Percentiles rank a stretch among this genome's conserved stretches.
Conservation (phyloP, 257 asterid genomes). For the Coffea canephora region DNA sequence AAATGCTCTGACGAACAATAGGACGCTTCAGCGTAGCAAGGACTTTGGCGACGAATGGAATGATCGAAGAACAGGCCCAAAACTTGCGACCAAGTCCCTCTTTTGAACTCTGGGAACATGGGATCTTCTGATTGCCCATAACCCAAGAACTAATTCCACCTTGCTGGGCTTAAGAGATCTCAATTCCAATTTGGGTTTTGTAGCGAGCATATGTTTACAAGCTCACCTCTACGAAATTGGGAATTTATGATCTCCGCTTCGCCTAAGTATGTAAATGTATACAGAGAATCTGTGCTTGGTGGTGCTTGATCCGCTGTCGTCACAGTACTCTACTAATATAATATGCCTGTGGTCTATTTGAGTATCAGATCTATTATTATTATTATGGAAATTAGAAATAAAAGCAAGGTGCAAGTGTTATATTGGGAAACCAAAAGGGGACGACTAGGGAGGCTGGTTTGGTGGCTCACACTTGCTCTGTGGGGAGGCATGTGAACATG, state of each 20-base stretch:
- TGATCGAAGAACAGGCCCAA: background rate
- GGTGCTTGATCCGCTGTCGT: constrained; percentile 5
- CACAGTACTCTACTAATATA: background rate
- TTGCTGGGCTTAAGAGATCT: background rate
- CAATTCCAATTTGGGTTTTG: background rate
- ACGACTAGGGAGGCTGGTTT: constrained; percentile 1
- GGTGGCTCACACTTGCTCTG: background rate
- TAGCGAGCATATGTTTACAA: background rate
- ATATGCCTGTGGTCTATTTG: background rate
- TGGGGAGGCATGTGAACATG: constrained; percentile 24
- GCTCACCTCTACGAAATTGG: background rate
- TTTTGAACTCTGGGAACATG: background rate
- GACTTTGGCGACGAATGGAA: background rate
- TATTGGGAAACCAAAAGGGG: background rate
- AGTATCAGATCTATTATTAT: background rate
- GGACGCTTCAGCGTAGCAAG: background rate
- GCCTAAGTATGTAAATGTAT: background rate
- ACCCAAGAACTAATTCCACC: no score
- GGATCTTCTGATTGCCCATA: background rate
- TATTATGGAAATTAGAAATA: background rate
- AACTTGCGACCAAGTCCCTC: background rate
- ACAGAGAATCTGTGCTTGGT: constrained; percentile 6
- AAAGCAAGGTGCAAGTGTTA: background rate
- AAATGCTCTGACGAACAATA: background rate
- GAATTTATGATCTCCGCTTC: background rate